Percentiles rank a stretch among this genome's conserved stretches.
These are phyloP conservation scores for Venturia oleaginea DNA, from an alignment of 2,329 filamentous ascomycete species.

Conservation along the genomic window DNA sequence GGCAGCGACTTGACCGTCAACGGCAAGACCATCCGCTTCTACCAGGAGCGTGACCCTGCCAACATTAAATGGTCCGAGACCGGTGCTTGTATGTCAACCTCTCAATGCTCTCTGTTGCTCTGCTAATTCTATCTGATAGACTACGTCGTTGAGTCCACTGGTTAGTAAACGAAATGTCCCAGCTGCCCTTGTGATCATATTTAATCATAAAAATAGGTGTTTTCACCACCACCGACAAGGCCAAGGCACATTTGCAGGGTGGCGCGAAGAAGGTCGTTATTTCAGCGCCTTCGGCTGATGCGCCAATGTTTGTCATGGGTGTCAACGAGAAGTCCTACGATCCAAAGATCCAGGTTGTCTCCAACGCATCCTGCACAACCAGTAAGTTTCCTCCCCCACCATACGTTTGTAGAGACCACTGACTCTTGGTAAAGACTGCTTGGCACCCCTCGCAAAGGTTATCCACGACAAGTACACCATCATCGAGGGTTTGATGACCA, in stretches of 20 bases:
- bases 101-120: too few relatives aligned
- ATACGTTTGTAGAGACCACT: not conserved
- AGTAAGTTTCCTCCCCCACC: conserved; percentile 30
- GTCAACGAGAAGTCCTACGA: conserved; percentile 96
- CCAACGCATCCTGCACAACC: conserved; percentile 99
- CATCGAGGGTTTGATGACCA: conserved; percentile 99
- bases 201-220: conserved; percentile 39
- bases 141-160: conserved; percentile 78
- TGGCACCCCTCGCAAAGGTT: conserved; percentile 98
- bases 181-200: too few relatives aligned
- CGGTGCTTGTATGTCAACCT: too few relatives aligned
- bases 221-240: conserved; percentile 98
- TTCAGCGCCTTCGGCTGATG: conserved; percentile 86
- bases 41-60: conserved; percentile 82
- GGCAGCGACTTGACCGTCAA: conserved; percentile 74
- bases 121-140: conserved; percentile 19
- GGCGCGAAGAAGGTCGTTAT: conserved; percentile 91
- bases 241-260: conserved; percentile 84
- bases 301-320: conserved; percentile 99
- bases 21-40: conserved; percentile 92
- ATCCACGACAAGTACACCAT: conserved; percentile 98
- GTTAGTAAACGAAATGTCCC: conserved; percentile 26
- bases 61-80: conserved; percentile 84
- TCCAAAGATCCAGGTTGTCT: conserved; percentile 83
- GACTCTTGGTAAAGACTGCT: conserved; percentile 52